Base-by-base conservation (phyloP, 2,329 filamentous ascomycete genomes). In the Fusarium musae region DNA sequence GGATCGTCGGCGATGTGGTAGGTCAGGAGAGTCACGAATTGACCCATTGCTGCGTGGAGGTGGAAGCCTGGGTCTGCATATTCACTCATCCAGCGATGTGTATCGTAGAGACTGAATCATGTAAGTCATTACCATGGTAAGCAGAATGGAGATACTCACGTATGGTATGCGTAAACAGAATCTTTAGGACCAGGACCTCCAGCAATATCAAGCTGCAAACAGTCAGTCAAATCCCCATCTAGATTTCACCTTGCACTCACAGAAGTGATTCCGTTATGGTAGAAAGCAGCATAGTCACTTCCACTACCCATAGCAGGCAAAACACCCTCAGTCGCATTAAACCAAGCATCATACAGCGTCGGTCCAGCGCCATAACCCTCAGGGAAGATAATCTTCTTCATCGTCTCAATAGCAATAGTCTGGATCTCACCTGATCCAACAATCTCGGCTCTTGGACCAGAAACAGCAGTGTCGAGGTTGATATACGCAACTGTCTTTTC, bases 41-140 rank as follows among this genome's bases (percentile, higher is more conserved):
- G 84, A 10, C 85, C 85, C 72, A 88, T 86, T 6, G 83, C 85
- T 12, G 82, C 82, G 72, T 88, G 87, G 3, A 83, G 82, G 50
- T 81, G 77, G 75, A 87, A 88, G 5, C 84, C 86, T 0, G 85
- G 85, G 72, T 88, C 87, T 9, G 85, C 87, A 63, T 83, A 88
- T 0, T 80, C 84, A 0, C 78, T 73, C 86, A 88, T 88, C 87
- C 87, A 88, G 65, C 85, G 82, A 68, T 86, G 87, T 0, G 37
- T 81, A 78, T 73, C 71, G 21, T 73, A 73, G 4, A 73, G 59
- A 12, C 61, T 70, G 16, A 13, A 1, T 3, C 3, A 2, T 19
- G 23, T 70, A 47, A 70, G 54, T 21, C 23, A 23, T 23, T 23
- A 23, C 23, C 23, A 23, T 16, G 17, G 23, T 7, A 16, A 3